Conservation (phyloP, 2,329 filamentous ascomycete genomes). For the Cladosporium sp. region DNA sequence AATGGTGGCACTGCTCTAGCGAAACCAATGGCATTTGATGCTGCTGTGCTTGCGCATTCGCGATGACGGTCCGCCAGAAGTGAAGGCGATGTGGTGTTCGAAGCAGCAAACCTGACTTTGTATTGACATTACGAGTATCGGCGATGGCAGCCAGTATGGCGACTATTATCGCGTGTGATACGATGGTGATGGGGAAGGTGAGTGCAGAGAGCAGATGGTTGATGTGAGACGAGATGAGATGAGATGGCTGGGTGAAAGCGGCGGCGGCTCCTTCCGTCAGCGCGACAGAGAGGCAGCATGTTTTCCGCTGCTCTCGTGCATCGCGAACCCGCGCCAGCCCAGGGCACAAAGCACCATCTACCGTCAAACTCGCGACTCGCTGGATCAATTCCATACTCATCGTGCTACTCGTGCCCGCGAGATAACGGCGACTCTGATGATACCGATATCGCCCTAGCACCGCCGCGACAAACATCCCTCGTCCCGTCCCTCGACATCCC, state of each 20-base stretch:
- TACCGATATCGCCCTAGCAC: slow-evolving; percentile 24
- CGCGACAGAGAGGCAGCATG: background rate
- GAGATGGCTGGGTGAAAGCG: background rate
- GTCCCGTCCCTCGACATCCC: slow-evolving; percentile 3
- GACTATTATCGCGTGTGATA: background rate
- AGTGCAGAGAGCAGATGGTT: background rate
- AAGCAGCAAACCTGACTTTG: background rate
- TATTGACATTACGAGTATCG: background rate
- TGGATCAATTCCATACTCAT: background rate
- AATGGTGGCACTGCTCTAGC: background rate
- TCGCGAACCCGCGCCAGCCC: slow-evolving; percentile 7
- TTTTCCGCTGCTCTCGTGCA: background rate
- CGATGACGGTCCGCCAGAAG: background rate
- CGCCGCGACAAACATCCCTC: background rate
- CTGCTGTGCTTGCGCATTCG: background rate
- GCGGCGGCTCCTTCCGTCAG: slow-evolving; percentile 5
- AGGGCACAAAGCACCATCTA: slow-evolving; percentile 6
- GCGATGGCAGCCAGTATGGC: background rate
- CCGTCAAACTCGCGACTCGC: background rate
- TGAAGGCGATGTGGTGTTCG: background rate
- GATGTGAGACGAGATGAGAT: background rate
- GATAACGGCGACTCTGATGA: slow-evolving; percentile 27
- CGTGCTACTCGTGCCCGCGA: slow-evolving; percentile 4
- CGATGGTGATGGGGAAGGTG: background rate
- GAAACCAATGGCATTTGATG: background rate